Evolutionary conservation across 768 basidiomycete species (phyloP).

Genomic region (Suillus spraguei): DNA sequence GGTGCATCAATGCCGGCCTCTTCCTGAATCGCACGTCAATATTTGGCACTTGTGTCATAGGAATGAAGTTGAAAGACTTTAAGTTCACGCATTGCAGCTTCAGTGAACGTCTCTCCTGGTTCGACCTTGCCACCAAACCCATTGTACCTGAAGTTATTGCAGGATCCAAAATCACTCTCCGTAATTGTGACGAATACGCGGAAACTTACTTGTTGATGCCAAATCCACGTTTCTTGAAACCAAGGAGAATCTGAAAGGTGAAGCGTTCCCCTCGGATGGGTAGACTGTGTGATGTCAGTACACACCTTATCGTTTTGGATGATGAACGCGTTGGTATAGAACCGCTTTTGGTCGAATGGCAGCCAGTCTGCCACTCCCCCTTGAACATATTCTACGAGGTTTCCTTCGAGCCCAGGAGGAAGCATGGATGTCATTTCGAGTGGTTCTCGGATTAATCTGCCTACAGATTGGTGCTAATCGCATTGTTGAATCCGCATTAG

Average conservation of each 20-base stretch:
- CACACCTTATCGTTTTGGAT: constrained; percentile 51
- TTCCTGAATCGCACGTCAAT: constrained; percentile 52
- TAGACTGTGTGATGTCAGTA: not conserved
- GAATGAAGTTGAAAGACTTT: constrained; percentile 40
- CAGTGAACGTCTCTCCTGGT: constrained; percentile 59
- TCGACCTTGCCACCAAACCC: constrained; percentile 93
- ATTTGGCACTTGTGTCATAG: not conserved
- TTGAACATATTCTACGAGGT: constrained; percentile 36
- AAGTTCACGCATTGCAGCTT: constrained; percentile 80
- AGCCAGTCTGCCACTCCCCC: constrained; percentile 54
- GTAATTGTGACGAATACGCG: not conserved
- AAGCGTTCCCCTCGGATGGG: constrained; percentile 15
- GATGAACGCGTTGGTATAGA: constrained; percentile 76
- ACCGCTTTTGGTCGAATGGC: constrained; percentile 38
- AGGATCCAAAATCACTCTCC: constrained; percentile 4
- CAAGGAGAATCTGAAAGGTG: constrained; percentile 71
- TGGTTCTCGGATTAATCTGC: not conserved
- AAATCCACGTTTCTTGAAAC: constrained; percentile 80
- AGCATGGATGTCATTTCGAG: constrained; percentile 12
- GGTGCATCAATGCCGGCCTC: constrained; percentile 76
- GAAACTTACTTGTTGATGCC: constrained; percentile 55
- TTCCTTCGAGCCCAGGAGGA: constrained; percentile 49
- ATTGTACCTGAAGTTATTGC: constrained; percentile 60
- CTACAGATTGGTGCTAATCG: not conserved
- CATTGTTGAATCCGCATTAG: not conserved